Evolutionary conservation across 2,329 filamentous ascomycete species (phyloP).

Genomic region (Trichoderma aggressivum): DNA sequence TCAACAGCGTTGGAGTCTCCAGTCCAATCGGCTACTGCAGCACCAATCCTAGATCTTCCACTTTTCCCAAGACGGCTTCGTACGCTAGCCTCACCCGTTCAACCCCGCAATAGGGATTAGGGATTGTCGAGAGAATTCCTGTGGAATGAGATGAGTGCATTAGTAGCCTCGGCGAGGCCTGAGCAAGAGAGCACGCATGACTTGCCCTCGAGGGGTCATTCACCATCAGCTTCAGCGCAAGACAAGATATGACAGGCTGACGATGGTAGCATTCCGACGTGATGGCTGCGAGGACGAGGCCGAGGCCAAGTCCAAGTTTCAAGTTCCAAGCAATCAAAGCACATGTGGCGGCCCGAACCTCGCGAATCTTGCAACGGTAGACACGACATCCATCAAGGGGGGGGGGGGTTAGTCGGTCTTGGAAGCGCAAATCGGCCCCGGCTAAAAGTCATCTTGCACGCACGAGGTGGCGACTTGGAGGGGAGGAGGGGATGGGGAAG

Average conservation of each 20-base stretch:
- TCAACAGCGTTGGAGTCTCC: not conserved
- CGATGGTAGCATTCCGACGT: not conserved
- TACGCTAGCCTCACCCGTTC: not conserved
- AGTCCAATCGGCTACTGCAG: conserved; percentile 4
- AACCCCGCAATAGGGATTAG: conserved; percentile 10
- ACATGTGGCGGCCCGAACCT: not conserved
- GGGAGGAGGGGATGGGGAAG: not conserved
- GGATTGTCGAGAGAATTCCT: not conserved
- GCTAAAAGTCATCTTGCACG: not conserved
- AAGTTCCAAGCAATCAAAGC: not conserved
- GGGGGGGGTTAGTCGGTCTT: not conserved
- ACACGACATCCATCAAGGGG: not conserved
- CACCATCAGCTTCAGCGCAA: not conserved
- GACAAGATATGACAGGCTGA: not conserved
- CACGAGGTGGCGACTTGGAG: not conserved
- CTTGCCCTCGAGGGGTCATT: not conserved
- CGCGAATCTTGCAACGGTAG: conserved; percentile 1
- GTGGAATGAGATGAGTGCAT: not conserved
- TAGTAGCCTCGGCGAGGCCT: not conserved
- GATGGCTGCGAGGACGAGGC: not conserved
- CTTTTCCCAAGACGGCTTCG: conserved; percentile 8
- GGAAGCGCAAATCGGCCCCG: not conserved
- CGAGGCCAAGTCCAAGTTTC: not conserved
- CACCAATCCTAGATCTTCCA: not conserved
- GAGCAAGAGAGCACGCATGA: not conserved